Percentiles rank a stretch among this genome's conserved stretches.
These are phyloP conservation scores for Neurospora hispaniola DNA, from an alignment of 495 filamentous ascomycete genomes.

Conservation along the genomic window DNA sequence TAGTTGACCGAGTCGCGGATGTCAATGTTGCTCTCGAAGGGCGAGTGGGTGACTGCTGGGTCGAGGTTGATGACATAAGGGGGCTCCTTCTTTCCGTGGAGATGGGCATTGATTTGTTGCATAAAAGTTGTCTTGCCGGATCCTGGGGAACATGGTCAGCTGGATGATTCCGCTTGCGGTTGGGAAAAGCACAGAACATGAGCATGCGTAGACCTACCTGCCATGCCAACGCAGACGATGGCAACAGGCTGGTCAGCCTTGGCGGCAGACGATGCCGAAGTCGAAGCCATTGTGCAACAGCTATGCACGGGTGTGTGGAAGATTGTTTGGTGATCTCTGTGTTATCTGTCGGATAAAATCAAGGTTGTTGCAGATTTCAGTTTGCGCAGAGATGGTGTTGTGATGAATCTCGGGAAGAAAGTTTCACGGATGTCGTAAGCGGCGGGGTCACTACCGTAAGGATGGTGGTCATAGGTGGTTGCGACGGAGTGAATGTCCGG, in stretches of 20 bases:
- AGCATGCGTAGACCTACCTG: slow-evolving; percentile 39
- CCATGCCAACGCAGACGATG: slow-evolving; percentile 96
- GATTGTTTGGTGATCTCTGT: neutral
- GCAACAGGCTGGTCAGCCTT: slow-evolving; percentile 37
- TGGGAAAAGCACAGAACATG: neutral
- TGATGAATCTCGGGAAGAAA: neutral
- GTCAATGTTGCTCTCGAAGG: slow-evolving; percentile 98
- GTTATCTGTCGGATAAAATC: neutral
- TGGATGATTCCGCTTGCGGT: neutral
- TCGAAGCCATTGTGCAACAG: slow-evolving; percentile 13
- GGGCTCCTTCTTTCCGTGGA: slow-evolving; percentile 60
- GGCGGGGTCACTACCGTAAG: neutral
- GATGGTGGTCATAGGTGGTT: neutral
- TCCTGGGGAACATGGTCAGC: slow-evolving; percentile 35
- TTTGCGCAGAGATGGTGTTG: neutral
- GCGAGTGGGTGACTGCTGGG: slow-evolving; percentile 85
- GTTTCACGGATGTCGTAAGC: neutral
- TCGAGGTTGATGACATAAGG: slow-evolving; percentile 97
- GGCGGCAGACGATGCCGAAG: slow-evolving; percentile 7
- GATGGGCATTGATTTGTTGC: slow-evolving; percentile 88
- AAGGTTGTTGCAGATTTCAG: neutral
- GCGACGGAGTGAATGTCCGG: neutral
- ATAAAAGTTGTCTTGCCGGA: slow-evolving; percentile 98
- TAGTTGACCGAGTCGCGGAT: slow-evolving; percentile 99
- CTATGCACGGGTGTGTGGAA: neutral